Conservation (phyloP, 345 rosid genomes). For the Populus deltoides region DNA sequence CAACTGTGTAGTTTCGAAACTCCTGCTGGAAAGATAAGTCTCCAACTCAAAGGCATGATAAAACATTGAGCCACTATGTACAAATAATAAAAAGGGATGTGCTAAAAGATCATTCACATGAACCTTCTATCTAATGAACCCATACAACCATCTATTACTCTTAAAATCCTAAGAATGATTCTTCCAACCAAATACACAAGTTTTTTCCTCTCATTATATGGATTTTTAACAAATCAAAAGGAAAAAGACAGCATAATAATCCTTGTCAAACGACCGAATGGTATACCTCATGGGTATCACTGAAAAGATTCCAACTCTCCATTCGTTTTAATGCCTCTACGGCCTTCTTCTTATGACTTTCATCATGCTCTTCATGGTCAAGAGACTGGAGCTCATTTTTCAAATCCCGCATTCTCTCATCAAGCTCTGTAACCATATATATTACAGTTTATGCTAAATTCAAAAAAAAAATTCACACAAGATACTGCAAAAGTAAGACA, state of each 20-base stretch:
- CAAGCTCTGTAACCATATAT: conserved; percentile 64
- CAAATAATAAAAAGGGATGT: neutral
- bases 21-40: conserved; percentile 46
- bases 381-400: conserved; percentile 90
- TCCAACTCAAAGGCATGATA: conserved; percentile 10
- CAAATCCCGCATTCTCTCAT: conserved; percentile 92
- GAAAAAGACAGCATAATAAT: conserved; percentile 12
- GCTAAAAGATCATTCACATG: neutral
- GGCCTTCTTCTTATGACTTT: conserved; percentile 75
- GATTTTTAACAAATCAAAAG: neutral
- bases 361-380: conserved; percentile 84
- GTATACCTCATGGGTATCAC: conserved; percentile 71
- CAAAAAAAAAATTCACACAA: neutral
- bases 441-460: neutral
- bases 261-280: conserved; percentile 6
- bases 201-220: neutral
- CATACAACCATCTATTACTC: neutral
- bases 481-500: neutral
- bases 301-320: conserved; percentile 97
- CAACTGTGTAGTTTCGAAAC: conserved; percentile 90
- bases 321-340: conserved; percentile 75
- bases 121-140: neutral
- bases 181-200: neutral
- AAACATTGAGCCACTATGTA: neutral
- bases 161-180: neutral